Base-by-base conservation (phyloP, 202 grass and related monocot genomes). In the Eragrostis tef region DNA sequence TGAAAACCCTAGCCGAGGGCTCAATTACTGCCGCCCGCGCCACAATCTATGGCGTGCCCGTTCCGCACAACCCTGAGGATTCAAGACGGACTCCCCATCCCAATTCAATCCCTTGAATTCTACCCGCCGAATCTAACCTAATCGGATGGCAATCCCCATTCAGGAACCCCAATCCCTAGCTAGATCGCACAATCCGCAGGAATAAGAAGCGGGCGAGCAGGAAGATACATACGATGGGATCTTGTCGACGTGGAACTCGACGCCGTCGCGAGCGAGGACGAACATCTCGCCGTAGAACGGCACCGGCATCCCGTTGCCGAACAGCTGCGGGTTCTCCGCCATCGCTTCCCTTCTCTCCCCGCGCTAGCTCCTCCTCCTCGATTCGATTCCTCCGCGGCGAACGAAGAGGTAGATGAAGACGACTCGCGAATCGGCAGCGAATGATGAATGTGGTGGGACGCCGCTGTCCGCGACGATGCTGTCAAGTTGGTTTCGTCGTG, bases 191-290 rank as follows among this genome's bases (percentile, higher is more conserved):
- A 34, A 71, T 20, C n/a, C 66, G 16, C 19, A 26, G 17, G 51
- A 51, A 34, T 16, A 13, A 24, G 3, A 21, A 8, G 11, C 11
- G 11, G 6, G 6, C 0, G 11, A 77, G 34, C 42, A 22, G 36
- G 19, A 65, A 13, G 53, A 13, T 45, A 83, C 78, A 65, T 29
- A 97, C 94, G 83, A 91, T 9, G 89, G 86, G 86, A 97, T 97
- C 84, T 97, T 97, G 79, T 97, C 91, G 88, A 97, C 83, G 79
- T 94, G 84, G 86, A 94, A 97, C 79, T 97, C 94, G 78, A 97
- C 89, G 77, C 94, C 94, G 67, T 89, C 91, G 51, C 94, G 87
- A 52, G 91, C 86, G 63, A 97, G 91, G 60, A 97, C 94, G 84
- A 94, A 97, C 81, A 92, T 81, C 94, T 97, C 94, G 51, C 84